These are phyloP conservation scores for Camillea tinctor DNA, from an alignment of 2,329 filamentous ascomycete species.

Conservation along the genomic window DNA sequence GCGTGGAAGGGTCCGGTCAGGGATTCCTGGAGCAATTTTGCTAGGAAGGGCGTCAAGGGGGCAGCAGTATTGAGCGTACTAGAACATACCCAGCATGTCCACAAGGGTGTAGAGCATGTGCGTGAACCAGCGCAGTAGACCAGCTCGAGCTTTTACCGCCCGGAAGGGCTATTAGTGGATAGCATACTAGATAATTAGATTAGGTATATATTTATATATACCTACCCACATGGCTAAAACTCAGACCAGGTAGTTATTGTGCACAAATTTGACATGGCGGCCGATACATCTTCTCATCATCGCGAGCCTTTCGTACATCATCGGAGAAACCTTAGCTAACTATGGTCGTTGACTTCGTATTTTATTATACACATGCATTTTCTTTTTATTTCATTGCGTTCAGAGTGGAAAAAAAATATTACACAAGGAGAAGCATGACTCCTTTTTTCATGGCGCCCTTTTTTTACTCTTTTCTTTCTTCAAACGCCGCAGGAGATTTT, in stretches of 20 bases:
- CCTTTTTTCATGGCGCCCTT: slow-evolving; percentile 13
- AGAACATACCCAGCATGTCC: too few relatives aligned
- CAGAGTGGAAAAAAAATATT: slow-evolving; percentile 10
- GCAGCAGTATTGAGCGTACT: neutral
- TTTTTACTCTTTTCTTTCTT: neutral
- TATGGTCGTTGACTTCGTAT: slow-evolving; percentile 5
- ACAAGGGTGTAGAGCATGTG: too few relatives aligned
- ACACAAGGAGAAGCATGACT: slow-evolving; percentile 10
- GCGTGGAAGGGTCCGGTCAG: neutral
- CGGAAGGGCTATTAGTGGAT: too few relatives aligned
- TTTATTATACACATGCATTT: slow-evolving; percentile 14
- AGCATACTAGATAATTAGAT: too few relatives aligned
- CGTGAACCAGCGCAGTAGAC: too few relatives aligned
- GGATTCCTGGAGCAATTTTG: neutral
- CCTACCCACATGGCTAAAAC: too few relatives aligned
- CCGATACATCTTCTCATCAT: neutral
- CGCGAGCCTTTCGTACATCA: neutral
- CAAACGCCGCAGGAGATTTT: neutral
- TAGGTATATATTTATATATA: too few relatives aligned
- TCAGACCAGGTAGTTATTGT: neutral
- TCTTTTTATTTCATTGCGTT: neutral
- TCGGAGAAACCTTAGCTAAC: neutral
- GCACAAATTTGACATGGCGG: neutral
- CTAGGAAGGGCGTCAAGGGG: neutral
- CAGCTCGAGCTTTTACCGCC: too few relatives aligned